Base-by-base conservation (phyloP, 306 rosid species). In the Spatholobus suberectus region DNA sequence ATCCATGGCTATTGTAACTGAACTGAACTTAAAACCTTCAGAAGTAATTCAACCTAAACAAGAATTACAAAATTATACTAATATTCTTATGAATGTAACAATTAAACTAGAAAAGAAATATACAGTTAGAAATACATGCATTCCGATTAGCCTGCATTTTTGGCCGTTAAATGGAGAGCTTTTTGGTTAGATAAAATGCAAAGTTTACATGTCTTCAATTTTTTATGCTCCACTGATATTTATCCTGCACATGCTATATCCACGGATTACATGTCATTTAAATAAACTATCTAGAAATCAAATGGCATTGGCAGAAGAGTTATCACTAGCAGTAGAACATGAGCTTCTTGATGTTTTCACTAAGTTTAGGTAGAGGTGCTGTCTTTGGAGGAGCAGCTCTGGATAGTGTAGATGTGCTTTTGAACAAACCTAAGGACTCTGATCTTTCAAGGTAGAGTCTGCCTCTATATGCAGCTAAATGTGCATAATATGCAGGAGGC, bases 401-500 rank as follows among this genome's bases (percentile, higher is more conserved):
- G 51, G 98, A 94, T 58, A 91, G 20, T 8, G 92, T 57, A 7
- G 91, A 78, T 13, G 72, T 43, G 29, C 77, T 88, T 83, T 83
- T 87, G 59, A 80, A 86, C 72, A 80, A 85, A 20, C 86, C 85
- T 27, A 88, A 62, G 20, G 90, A 86, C 11, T 94, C 97, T 3
- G 98, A 92, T 73, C 95, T 81, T 29, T 94, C 97, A 15, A 96
- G 93, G 89, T 96, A 96, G 84, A 96, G 99, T 84, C 99, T 89
- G 8, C 99, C 99, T 83, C 99, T 83, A 29, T 94, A 96, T 6
- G 99, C 99, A 79, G 99, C 99, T 35, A 96, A 87, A 85, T 96
- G 99, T 14, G 99, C 99, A 83, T 96, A 96, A 79, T 94, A 96
- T 70, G 89, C 99, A 9, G 99, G 98, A 44, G 99, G 99, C n/a